phyloP scores from a whole-genome alignment of 73 alveolate genomes.

The Uronychia binucleata region DNA sequence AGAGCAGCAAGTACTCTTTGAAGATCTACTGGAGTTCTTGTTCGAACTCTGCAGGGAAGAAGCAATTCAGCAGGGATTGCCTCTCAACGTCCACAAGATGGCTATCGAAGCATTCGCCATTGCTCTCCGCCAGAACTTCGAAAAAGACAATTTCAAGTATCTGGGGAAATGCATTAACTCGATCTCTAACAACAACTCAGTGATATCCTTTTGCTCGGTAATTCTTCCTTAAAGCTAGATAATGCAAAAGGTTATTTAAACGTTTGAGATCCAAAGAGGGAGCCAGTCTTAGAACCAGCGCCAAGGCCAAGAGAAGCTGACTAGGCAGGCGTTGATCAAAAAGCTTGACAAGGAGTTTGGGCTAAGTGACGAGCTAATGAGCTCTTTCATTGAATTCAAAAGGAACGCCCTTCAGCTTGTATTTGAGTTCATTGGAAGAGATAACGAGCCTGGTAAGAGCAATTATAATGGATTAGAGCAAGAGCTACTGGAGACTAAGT shows the following conservation, averaged over 20 bases:
- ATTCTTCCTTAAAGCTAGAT: not conserved
- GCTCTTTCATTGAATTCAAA: slow-evolving; percentile 58
- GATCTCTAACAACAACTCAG: slow-evolving; percentile 44
- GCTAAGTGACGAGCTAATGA: slow-evolving; percentile 35
- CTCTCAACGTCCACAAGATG: slow-evolving; percentile 34
- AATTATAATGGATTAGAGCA: too few relatives aligned
- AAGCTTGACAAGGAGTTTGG: slow-evolving; percentile 37
- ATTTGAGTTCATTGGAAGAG: slow-evolving; percentile 47
- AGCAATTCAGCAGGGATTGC: slow-evolving; percentile 34
- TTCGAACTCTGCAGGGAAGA: slow-evolving; percentile 55
- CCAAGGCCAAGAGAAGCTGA: not conserved
- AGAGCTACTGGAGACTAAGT: slow-evolving; percentile 56
- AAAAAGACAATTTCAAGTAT: slow-evolving; percentile 38
- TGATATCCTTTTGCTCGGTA: slow-evolving; percentile 24
- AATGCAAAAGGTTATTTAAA: slow-evolving; percentile 24
- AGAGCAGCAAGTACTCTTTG: not conserved
- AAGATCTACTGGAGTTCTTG: slow-evolving; percentile 34
- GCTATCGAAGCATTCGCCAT: slow-evolving; percentile 54
- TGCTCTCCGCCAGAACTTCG: slow-evolving; percentile 37
- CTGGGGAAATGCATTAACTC: slow-evolving; percentile 55
- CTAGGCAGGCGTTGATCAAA: slow-evolving; percentile 34
- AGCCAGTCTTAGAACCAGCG: not conserved
- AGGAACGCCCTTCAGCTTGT: slow-evolving; percentile 32
- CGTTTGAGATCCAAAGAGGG: slow-evolving; percentile 13
- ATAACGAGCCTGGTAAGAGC: slow-evolving; percentile 51